Conservation (phyloP, 345 rosid species). For the Streptanthus diversifolius region DNA sequence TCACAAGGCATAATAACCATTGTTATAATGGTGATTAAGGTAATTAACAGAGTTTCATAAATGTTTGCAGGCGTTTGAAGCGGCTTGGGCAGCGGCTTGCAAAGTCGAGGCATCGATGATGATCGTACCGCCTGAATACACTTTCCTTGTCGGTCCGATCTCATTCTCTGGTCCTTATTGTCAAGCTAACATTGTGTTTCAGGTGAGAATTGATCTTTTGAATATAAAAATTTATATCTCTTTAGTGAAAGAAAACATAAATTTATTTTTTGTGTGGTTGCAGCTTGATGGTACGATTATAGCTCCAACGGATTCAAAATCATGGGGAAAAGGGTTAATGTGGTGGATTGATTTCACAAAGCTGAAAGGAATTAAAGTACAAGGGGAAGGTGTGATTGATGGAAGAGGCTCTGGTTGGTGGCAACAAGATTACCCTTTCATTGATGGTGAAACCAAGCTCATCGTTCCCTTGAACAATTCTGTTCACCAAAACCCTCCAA, state of each 20-base stretch:
- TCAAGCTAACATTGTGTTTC: conserved; percentile 68
- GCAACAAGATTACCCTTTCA: conserved; percentile 57
- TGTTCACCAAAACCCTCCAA: conserved; percentile 42
- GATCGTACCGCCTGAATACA: conserved; percentile 47
- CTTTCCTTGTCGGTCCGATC: conserved; percentile 80
- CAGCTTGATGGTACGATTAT: conserved; percentile 90
- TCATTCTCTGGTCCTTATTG: conserved; percentile 97
- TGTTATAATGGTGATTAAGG: background rate
- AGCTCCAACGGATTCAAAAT: conserved; percentile 60
- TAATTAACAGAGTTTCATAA: background rate
- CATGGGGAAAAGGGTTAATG: conserved; percentile 73
- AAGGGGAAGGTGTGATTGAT: conserved; percentile 81
- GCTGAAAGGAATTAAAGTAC: conserved; percentile 71
- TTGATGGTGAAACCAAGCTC: conserved; percentile 55
- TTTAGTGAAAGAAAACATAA: background rate
- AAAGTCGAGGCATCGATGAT: conserved; percentile 68
- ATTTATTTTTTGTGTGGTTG: background rate
- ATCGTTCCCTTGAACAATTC: conserved; percentile 62
- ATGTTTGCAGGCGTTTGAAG: conserved; percentile 76
- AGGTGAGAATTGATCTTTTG: conserved; percentile 42
- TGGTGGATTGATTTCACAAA: conserved; percentile 93
- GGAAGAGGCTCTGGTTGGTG: conserved; percentile 99
- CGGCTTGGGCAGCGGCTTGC: conserved; percentile 87
- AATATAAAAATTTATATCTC: background rate
- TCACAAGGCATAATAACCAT: conserved; percentile 6